Base-by-base conservation (phyloP, 2,329 filamentous ascomycete genomes). In the Mycosphaerelloides madeirae region DNA sequence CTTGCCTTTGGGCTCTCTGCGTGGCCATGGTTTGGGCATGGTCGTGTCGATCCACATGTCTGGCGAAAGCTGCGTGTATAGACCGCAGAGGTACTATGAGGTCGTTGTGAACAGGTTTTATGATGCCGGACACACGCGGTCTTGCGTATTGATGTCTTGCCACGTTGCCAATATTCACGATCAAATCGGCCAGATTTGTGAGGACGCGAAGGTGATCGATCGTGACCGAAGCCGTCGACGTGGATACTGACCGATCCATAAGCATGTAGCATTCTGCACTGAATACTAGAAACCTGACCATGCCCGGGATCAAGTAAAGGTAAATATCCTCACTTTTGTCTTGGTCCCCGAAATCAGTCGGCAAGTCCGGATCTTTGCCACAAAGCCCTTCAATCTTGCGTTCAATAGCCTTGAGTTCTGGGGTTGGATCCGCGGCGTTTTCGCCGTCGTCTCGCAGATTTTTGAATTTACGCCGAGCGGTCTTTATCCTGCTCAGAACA, bases 271-370 rank as follows among this genome's bases (percentile, higher is more conserved):
- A 43, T 11, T 41, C 33, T 2, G 60, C 19, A 12, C 48, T 44
- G 3, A 35, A 32, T 19, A 38, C 33, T 5, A 64, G 43, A 0
- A 60, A 45, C 20, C 38, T 37, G 2, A 59, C 41, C 9, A 43
- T 43, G n/a, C 4, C 14, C 7, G 58, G 60, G 13, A 64, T 45
- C 12, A 63, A 38, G 38, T 56, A 50, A 25, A 50, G 46, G 33
- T 61, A 63, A 14, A 64, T 59, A 31, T 55, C 48, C n/a, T 46
- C 43, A 15, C 48, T 45, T 31, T 50, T 49, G 6, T 47, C 22
- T 12, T 20, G 20, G 14, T 47, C 38, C 2, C 31, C 35, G 15
- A 46, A 34, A 14, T 57, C 34, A 12, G 46, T 42, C 5, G 46
- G 43, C 11, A 38, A 44, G 14, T 51, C 31, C 1, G 44, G 34